Evolutionary conservation across 345 rosid genomes (phyloP).

Genomic region (Eucalyptus dawsonii): DNA sequence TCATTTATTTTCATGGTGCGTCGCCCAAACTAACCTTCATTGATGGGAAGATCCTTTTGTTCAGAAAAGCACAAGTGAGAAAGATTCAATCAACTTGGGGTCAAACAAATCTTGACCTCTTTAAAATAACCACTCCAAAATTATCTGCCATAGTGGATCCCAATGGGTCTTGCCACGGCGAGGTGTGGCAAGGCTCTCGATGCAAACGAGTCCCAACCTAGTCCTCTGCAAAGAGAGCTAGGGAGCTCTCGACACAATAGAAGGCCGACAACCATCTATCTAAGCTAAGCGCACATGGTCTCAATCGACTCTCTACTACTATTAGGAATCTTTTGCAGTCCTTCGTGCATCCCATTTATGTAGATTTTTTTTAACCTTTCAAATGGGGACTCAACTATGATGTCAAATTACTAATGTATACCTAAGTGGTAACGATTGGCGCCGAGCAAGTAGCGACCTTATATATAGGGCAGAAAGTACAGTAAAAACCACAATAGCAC

Average conservation of each 20-base stretch:
- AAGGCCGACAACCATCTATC: neutral
- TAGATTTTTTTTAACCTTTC: neutral
- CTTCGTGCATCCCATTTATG: neutral
- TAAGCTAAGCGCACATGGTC: neutral
- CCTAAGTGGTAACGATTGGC: neutral
- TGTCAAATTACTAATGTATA: neutral
- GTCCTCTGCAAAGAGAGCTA: neutral
- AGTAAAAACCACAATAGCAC: neutral
- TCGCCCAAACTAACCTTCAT: neutral
- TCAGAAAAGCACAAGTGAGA: neutral
- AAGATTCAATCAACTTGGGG: neutral
- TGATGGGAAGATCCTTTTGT: neutral
- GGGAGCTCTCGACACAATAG: neutral
- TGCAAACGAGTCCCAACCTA: neutral
- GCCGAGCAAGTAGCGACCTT: neutral
- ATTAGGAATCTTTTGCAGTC: neutral
- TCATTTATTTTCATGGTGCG: neutral
- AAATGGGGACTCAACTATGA: neutral
- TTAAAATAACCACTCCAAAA: neutral
- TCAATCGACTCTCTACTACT: neutral
- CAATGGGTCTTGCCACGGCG: neutral
- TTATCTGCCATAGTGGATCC: no score
- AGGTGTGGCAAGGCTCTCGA: neutral
- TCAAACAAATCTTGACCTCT: neutral
- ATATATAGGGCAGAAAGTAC: neutral